Base-by-base conservation (phyloP, 1,139 yeast species). In the Kodamaea sp. region DNA sequence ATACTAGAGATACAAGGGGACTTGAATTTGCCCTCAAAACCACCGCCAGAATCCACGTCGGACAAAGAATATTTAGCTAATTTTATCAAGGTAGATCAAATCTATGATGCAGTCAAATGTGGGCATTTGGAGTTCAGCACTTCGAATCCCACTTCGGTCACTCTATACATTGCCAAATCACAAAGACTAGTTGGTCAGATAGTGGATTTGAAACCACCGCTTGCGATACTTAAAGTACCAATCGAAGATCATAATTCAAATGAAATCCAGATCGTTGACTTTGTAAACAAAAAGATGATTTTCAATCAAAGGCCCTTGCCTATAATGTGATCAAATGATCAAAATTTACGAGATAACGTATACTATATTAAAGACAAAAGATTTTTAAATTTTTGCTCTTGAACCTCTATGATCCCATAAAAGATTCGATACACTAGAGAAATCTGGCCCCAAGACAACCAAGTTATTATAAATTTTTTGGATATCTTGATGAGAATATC, bases 1-100 rank as follows among this genome's bases (percentile, higher is more conserved):
- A 51, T 84, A 8, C 47, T 84, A 23, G 92, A 84, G 55, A 82
- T 84, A 11, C 92, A 84, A 55, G 92, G 92, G 3, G 85, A 79
- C 28, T 56, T 84, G 32, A 75, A 78, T 40, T 53, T 79, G 1
- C 89, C 89, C 1, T 44, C 52, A 1, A 54, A 53, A 23, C 63
- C 62, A 29, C 75, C 76, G 49, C 2, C 47, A 20, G 31, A 42
- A 29, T 26, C 29, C 35, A 31, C 36, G 7, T n/a, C 40, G 40
- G 55, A 54, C n/a, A 40, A 55, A 24, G 63, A 62, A 42, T 57
- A 54, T 38, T 45, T 50, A 23, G 47, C 45, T 23, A 60, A 55
- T 41, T 67, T 60, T 40, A 58, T 65, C 4, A 63, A 60, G 8
- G 61, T 69, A 1, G 66, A 70, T 29, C 63, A 62, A 0, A 50